Evolutionary conservation across 106 monocot genomes (phyloP), one percentile per base, ranked within the genome.

Genomic region (Dendrobium chrysotoxum): DNA sequence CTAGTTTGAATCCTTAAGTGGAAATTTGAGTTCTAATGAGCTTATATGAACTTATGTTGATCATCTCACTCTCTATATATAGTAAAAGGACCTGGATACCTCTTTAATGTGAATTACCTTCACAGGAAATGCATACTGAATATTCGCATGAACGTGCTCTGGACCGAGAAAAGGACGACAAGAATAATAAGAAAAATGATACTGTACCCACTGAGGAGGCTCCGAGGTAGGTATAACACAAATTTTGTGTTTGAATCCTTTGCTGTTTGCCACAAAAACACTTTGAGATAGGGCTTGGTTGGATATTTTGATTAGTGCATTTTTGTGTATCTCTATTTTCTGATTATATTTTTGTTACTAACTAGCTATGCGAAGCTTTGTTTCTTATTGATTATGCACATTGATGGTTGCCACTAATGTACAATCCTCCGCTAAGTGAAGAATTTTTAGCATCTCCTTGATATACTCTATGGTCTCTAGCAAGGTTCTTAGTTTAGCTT

Each of bases 131-230:
- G 25, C 73, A 40, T 26, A 7, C 5, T 71, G 28, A 38, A 47
- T 21, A n/a, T 7, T 28, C n/a, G 10, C 5, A 2, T 53, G 64
- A 26, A 23, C 20, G 15, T 53, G 20, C 39, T 40, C 30, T 18
- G 76, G 70, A 18, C 47, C 5, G 1, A 71, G 81, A 28, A 26
- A 68, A 88, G 79, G 40, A 75, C 67, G 79, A 78, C 72, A 61
- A 70, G 70, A 53, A 64, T 40, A 31, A 20, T 41, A 71, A 45
- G 17, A 44, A 80, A 74, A 25, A 15, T 9, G 80, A 57, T 44
- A 12, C 40, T 70, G 1, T 77, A 74, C 54, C 40, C 20, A 70
- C 35, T 13, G 79, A 78, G 47, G n/a, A 76, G 66, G 30, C 17
- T 50, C 26, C 35, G 38, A 71, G 79, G 88, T 85, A 82, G 53